These are phyloP conservation scores for Fraxinus ornus DNA, from an alignment of 305 asterid genomes.

Conservation along the genomic window DNA sequence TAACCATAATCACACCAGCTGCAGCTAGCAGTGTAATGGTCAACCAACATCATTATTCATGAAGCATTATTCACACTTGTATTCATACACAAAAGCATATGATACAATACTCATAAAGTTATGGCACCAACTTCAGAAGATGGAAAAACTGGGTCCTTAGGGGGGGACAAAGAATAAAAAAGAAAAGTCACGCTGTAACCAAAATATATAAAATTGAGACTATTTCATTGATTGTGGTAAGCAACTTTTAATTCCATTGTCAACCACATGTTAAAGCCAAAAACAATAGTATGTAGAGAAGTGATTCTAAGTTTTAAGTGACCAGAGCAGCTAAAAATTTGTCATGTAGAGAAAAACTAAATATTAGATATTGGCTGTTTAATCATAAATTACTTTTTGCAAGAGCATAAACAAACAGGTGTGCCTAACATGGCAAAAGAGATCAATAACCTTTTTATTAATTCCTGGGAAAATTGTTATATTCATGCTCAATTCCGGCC, in stretches of 20 bases:
- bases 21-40: background rate
- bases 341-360: background rate
- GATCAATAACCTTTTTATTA: background rate
- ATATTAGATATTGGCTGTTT: background rate
- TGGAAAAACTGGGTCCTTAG: background rate
- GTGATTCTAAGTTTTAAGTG: background rate
- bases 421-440: background rate
- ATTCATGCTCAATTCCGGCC: background rate
- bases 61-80: background rate
- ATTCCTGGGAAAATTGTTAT: background rate
- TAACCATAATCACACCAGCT: conserved; percentile 6
- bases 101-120: background rate
- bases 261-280: background rate
- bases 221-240: background rate
- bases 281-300: background rate
- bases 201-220: background rate
- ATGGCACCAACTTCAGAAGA: background rate
- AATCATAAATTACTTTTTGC: background rate
- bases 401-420: background rate
- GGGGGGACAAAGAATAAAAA: background rate
- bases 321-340: background rate
- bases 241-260: background rate
- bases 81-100: background rate
- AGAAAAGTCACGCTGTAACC: background rate
- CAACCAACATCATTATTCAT: background rate